Base-by-base conservation (phyloP, 1,284 basidiomycete species). In the Ceratobasidium sp. region DNA sequence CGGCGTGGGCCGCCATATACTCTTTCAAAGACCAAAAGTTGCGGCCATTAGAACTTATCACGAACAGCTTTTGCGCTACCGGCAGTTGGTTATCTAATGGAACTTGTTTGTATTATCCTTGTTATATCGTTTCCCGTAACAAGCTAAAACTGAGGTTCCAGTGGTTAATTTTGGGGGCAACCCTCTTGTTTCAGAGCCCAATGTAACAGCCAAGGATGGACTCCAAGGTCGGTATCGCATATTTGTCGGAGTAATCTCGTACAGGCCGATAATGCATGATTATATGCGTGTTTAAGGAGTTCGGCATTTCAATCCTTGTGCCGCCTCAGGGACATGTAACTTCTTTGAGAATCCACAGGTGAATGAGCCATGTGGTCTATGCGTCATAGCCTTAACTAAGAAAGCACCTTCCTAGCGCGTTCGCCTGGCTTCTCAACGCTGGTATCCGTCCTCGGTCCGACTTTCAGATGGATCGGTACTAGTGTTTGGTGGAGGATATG, bases 41-140 rank as follows among this genome's bases (percentile, higher is more conserved):
- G 75, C 89, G 86, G 52, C 90, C 94, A 54, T 86, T 96, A 28
- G 83, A 87, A 46, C 87, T 94, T 83, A 84, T 89, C 80, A 94
- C 93, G 0, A 95, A 96, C 83, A 94, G 93, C n/a, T 96, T 96
- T 85, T 96, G 94, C 83, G 94, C 94, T 6, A 93, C 93, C 38
- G 94, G 95, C 20, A 87, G 90, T 1, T 95, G 93, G 84, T 84
- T 94, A 46, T 84, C 90, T 54, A 93, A 94, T 80, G 94, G 93
- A 1, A 93, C 93, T 0, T 83, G 69, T 71, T 38, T 3, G 69
- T 59, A 42, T 38, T 23, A 1, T 52, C 12, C 9, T 40, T 10
- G 38, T 52, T 4, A 12, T 38, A 13, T 10, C 10, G 12, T n/a
- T 65, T 33, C 10, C 44, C 23, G 38, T n/a, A 33, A n/a, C 33